Percentiles rank a stretch among this genome's conserved stretches.
These are phyloP conservation scores for Wickerhamomyces xylosicus DNA, from an alignment of 805 yeast genomes.

Conservation along the genomic window DNA sequence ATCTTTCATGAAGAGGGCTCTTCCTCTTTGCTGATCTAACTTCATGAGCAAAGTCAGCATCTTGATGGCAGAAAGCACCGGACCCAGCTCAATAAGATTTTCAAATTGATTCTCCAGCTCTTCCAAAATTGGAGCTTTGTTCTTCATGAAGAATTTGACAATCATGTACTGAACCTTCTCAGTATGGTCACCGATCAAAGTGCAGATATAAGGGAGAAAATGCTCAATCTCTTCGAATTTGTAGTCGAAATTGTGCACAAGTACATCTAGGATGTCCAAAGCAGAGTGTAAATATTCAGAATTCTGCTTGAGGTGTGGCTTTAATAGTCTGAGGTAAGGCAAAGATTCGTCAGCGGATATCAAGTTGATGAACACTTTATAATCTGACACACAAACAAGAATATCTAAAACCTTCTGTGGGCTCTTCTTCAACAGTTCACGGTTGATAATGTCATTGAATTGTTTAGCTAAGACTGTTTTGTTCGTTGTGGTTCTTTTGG, in stretches of 20 bases:
- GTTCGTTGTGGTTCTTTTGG: not conserved
- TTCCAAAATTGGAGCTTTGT: conserved; percentile 10
- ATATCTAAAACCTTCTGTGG: not conserved
- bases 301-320: conserved; percentile 2
- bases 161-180: conserved; percentile 7
- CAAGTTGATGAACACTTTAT: not conserved
- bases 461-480: not conserved
- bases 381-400: not conserved
- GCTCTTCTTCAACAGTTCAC: not conserved
- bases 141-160: conserved; percentile 6
- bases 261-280: conserved; percentile 16
- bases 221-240: conserved; percentile 7
- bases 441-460: not conserved
- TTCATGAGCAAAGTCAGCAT: conserved; percentile 11
- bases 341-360: not conserved
- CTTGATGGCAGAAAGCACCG: conserved; percentile 11
- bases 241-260: conserved; percentile 19
- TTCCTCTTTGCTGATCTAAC: conserved; percentile 4
- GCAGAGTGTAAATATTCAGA: conserved; percentile 8
- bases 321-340: conserved; percentile 5
- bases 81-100: conserved; percentile 11
- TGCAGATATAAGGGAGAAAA: conserved; percentile 5
- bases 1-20: conserved; percentile 16
- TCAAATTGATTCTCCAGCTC: conserved; percentile 14
- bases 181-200: conserved; percentile 5